Evolutionary conservation across 2,329 filamentous ascomycete genomes (phyloP), one percentile per base, ranked within the genome.

Genomic region (Xylariaceae sp.): DNA sequence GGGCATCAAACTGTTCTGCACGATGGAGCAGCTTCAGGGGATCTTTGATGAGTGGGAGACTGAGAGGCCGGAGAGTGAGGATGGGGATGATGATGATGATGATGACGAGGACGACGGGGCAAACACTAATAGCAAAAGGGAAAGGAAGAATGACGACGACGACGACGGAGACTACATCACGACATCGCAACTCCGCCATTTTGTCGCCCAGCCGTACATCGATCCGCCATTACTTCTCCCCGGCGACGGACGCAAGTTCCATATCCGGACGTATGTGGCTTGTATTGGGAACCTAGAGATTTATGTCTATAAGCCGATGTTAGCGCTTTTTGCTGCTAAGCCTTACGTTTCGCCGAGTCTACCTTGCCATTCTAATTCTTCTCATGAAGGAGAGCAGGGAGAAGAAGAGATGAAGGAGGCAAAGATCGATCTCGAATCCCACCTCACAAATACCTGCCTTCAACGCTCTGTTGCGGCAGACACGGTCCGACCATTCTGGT

Each of bases 21-120:
- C 82, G 2, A 87, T 93, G 72, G 82, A 85, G 45, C 84, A 95
- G 61, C 71, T 98, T n/a, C 85, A 86, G 49, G 76, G 64, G 12
- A 93, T 98, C 43, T 98, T 97, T 61, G 89, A 96, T 55, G 84
- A 80, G 45, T 98, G 93, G 90, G 92, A 96, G 63, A 81, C 74
- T 14, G 80, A 81, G 3, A 64, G 72, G 4, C 78, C 81, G 1
- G 83, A 86, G 36, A 80, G 78, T 2, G 83, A 85, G 12, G 83
- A 85, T 14, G 83, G 85, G 1, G 79, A 79, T 0, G 78, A 79
- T 0, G 75, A 76, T 0, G 67, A 69, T 0, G 65, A 68, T 1
- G 65, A 66, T 1, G 63, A 66, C 6, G 59, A 55, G 5, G 58
- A 60, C 3, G 56, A 56, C 5, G 59, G 62, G 5, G 55, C 17